phyloP scores from a whole-genome alignment of 306 rosid species.

The Glycine tomentella region DNA sequence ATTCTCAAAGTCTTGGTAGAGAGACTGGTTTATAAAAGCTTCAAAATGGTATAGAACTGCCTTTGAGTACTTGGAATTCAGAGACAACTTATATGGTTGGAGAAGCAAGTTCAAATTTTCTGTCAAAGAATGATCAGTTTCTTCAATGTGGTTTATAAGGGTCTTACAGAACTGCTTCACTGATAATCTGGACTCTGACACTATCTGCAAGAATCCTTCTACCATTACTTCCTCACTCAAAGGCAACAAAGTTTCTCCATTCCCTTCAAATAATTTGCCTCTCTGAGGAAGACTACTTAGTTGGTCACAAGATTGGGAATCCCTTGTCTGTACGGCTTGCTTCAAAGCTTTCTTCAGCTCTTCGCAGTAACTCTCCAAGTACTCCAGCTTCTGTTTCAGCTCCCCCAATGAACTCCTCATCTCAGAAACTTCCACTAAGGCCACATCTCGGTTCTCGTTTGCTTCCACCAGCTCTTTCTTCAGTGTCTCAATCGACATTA shows the following conservation, averaged over 20 bases:
- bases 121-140: slow-evolving; percentile 65
- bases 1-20: slow-evolving; percentile 91
- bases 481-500: slow-evolving; percentile 75
- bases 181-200: slow-evolving; percentile 92
- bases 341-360: slow-evolving; percentile 88
- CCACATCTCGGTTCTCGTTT: slow-evolving; percentile 74
- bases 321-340: slow-evolving; percentile 66
- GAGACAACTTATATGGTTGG: slow-evolving; percentile 77
- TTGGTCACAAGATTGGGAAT: slow-evolving; percentile 55
- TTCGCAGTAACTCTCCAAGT: slow-evolving; percentile 87
- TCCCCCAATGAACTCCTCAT: slow-evolving; percentile 87
- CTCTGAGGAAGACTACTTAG: slow-evolving; percentile 57
- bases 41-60: slow-evolving; percentile 87
- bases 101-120: slow-evolving; percentile 78
- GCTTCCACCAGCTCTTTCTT: slow-evolving; percentile 82
- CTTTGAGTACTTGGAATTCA: slow-evolving; percentile 78
- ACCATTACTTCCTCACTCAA: slow-evolving; percentile 86
- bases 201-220: slow-evolving; percentile 94
- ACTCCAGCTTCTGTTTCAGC: slow-evolving; percentile 83
- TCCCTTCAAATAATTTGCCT: slow-evolving; percentile 57
- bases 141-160: slow-evolving; percentile 77
- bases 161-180: slow-evolving; percentile 88
- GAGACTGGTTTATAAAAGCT: slow-evolving; percentile 79
- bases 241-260: slow-evolving; percentile 67
- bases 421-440: slow-evolving; percentile 80